phyloP scores from a whole-genome alignment of 306 rosid species.

The Argentina anserina region DNA sequence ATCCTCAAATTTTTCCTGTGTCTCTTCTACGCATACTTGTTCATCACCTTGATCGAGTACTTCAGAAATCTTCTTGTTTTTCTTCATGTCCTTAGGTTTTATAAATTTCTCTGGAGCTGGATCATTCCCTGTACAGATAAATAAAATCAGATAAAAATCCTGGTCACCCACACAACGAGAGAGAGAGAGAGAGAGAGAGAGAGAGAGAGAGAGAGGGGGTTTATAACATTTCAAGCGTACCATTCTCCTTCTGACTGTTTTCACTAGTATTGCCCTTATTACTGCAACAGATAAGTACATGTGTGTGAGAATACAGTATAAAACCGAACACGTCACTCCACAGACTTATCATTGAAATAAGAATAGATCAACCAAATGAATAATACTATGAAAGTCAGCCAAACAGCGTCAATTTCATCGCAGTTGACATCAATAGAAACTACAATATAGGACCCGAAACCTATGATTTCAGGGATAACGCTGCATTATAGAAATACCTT shows the following conservation, averaged over 20 bases:
- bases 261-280: constrained; percentile 31
- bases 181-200: background rate
- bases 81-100: constrained; percentile 25
- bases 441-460: background rate
- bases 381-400: background rate
- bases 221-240: constrained; percentile 33
- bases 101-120: background rate
- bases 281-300: constrained; percentile 35
- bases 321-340: constrained; percentile 3
- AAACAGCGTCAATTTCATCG: background rate
- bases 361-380: background rate
- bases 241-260: constrained; percentile 39
- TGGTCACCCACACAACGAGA: background rate
- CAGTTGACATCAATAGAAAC: background rate
- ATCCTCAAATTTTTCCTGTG: constrained; percentile 45
- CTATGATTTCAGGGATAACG: background rate
- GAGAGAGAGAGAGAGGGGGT: background rate
- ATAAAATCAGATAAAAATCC: background rate
- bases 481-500: background rate
- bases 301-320: background rate
- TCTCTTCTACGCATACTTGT: constrained; percentile 14
- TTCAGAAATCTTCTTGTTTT: constrained; percentile 12
- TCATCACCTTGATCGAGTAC: constrained; percentile 5
- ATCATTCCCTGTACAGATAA: background rate
- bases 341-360: background rate